Conservation (phyloP, 164 flowering plant genomes). For the Kingdonia uniflora region DNA sequence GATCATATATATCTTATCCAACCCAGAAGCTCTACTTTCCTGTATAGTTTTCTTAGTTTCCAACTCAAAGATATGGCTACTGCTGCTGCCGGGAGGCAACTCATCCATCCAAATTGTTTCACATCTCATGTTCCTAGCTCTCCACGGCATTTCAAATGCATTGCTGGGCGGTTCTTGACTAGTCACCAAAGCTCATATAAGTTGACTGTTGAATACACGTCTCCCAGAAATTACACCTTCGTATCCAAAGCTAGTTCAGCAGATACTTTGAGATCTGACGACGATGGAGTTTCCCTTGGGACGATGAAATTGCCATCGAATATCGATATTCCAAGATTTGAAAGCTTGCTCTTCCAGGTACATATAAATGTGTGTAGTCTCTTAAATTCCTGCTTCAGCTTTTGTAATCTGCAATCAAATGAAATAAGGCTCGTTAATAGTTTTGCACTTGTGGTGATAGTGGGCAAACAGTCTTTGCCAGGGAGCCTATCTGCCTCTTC, state of each 20-base stretch:
- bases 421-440: not conserved
- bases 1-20: not conserved
- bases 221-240: conserved; percentile 3
- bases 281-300: conserved; percentile 68
- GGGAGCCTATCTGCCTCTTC: conserved; percentile 75
- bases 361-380: no score
- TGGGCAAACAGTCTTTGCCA: conserved; percentile 90
- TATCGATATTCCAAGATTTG: conserved; percentile 53
- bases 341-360: conserved; percentile 69
- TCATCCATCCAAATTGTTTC: conserved; percentile 5
- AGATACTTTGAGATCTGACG: conserved; percentile 18
- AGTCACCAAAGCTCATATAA: not conserved
- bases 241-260: conserved; percentile 25
- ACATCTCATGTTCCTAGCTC: conserved; percentile 5
- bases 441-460: conserved; percentile 21
- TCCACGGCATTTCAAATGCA: not conserved
- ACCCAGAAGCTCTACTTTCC: not conserved
- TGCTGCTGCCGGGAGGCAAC: conserved; percentile 10
- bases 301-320: conserved; percentile 60
- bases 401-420: not conserved
- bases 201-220: conserved; percentile 2
- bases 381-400: not conserved
- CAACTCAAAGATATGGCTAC: conserved; percentile 12
- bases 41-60: not conserved
- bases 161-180: conserved; percentile 3